phyloP scores from a whole-genome alignment of 768 basidiomycete genomes.

The Leccinellum rugosiceps region DNA sequence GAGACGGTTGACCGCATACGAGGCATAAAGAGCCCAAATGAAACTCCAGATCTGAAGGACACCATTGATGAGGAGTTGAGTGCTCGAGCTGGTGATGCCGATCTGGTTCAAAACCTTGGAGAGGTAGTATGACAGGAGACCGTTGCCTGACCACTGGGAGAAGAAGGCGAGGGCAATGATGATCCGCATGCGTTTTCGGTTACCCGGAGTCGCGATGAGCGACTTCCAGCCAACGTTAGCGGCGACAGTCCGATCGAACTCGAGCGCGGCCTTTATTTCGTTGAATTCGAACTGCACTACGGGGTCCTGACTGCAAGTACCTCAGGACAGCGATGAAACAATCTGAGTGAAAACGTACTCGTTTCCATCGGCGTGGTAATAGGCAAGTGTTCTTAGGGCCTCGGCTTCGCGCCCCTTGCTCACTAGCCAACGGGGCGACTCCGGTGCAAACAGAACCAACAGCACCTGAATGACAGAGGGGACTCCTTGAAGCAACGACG shows the following conservation, averaged over 20 bases:
- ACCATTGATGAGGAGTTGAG: conserved; percentile 62
- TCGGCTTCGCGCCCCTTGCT: conserved; percentile 68
- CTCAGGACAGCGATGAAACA: not conserved
- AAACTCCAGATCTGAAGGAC: conserved; percentile 47
- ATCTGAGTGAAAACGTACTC: conserved; percentile 33
- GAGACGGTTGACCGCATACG: conserved; percentile 48
- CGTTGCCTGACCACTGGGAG: conserved; percentile 77
- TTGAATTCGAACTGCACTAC: conserved; percentile 72
- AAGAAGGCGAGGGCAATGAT: conserved; percentile 66
- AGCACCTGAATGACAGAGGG: conserved; percentile 66
- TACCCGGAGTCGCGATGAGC: conserved; percentile 63
- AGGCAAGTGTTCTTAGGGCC: conserved; percentile 67
- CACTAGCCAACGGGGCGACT: conserved; percentile 82
- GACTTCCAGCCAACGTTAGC: conserved; percentile 66
- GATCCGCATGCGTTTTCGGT: conserved; percentile 63
- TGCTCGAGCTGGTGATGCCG: conserved; percentile 51
- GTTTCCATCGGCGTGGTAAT: conserved; percentile 81
- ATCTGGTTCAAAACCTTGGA: conserved; percentile 63
- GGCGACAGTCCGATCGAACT: conserved; percentile 59
- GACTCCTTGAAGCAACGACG: conserved; percentile 67
- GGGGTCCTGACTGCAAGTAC: conserved; percentile 46
- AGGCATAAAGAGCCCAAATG: conserved; percentile 12
- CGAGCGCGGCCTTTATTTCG: conserved; percentile 79
- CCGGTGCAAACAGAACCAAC: conserved; percentile 69
- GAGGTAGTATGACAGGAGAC: conserved; percentile 72